A percentile compares a stretch with the other conserved stretches of the same genome.
phyloP scores from a whole-genome alignment of 108 stramenopile species.

The Pseudonitzschia multistriata region DNA sequence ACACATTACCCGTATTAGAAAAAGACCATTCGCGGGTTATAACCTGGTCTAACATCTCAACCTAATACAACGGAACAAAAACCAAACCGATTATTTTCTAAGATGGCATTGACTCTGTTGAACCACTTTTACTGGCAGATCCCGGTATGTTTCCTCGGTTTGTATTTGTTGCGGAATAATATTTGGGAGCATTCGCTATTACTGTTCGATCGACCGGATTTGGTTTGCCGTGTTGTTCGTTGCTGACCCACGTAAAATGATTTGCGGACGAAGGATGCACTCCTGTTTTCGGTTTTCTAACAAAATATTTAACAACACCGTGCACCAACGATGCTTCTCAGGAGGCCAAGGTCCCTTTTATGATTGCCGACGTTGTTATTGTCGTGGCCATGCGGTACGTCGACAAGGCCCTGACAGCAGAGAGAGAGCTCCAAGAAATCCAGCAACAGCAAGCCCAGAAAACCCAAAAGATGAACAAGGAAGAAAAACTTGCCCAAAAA shows the following conservation, averaged over 20 bases:
- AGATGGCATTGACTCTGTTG: conserved; percentile 40
- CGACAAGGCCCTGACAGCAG: conserved; percentile 16
- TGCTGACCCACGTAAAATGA: no score
- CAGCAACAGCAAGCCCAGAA: conserved; percentile 16
- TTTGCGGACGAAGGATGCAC: no score
- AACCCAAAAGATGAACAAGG: conserved; percentile 25
- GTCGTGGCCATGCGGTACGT: conserved; percentile 12
- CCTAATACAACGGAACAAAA: not conserved
- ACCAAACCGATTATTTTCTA: not conserved
- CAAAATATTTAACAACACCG: no score
- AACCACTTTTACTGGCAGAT: conserved; percentile 39
- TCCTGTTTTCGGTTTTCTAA: no score
- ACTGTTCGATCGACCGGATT: no score
- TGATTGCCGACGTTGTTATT: conserved; percentile 29
- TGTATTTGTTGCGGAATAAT: no score
- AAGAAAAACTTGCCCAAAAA: conserved; percentile 17
- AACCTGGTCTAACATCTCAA: no score
- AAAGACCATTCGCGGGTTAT: no score
- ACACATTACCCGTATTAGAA: no score
- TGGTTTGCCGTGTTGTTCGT: no score
- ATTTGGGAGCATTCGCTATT: no score
- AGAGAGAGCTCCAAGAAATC: conserved; percentile 21
- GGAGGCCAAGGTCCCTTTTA: conserved; percentile 31
- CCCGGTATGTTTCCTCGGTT: conserved; percentile 23
- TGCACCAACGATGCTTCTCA: no score